Evolutionary conservation across 2,329 filamentous ascomycete species (phyloP), one percentile per base, ranked within the genome.

Genomic region (Aspergillaceae sp.): DNA sequence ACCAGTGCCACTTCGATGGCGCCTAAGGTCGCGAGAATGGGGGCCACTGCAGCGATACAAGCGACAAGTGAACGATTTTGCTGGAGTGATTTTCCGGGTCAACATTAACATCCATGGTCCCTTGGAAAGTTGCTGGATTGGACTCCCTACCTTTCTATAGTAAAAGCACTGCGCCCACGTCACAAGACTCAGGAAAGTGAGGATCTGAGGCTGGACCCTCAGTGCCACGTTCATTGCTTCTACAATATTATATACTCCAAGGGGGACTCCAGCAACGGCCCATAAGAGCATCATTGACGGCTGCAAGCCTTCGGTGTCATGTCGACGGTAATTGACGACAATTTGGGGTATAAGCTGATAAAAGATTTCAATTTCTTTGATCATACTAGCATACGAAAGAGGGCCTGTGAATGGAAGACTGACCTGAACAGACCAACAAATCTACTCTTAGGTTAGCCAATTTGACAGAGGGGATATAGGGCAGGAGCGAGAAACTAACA

Each of bases 271-370:
- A 1, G 83, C 83, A 0, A 80, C 79, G 75, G 57, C 57, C 58
- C 83, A 86, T 2, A 85, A 71, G 60, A 86, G 75, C 82, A 86
- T 86, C 82, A 86, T 85, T 0, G 79, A 78, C 0, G 78, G 74
- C 42, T 85, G 82, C 0, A 86, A 70, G 0, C 82, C 83, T 0
- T 71, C 76, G 1, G 82, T 81, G 67, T 84, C 74, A 59, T 85
- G 81, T 1, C 82, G 72, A 4, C 77, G 74, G 55, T 82, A 80
- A 56, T 87, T 87, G 56, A 84, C 76, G 32, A 82, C 61, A 42
- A 86, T 84, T 59, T 87, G 83, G 0, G 83, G 83, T 28, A 86
- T 75, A 28, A 86, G 70, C 74, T 86, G 57, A n/a, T 51, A 38
- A 27, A 26, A 26, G 6, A 6, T 32, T 6, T 32, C 30, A 32